Percentiles rank a stretch among this genome's conserved stretches.
Evolutionary conservation across 1,139 yeast genomes (phyloP).

Genomic region (Diutina ranongensis): DNA sequence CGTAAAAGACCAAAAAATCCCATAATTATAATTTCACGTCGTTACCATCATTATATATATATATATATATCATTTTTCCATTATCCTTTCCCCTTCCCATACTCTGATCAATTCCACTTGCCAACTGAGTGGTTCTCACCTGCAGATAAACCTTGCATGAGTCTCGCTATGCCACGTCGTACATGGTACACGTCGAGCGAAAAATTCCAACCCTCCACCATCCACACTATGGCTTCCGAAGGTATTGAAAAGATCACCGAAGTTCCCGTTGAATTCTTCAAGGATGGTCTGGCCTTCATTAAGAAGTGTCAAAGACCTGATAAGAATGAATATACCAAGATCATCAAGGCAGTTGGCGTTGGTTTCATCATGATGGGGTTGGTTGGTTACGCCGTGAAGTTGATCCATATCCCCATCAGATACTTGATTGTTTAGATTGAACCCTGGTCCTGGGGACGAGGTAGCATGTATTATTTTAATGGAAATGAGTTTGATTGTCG

Average conservation of each 20-base stretch:
- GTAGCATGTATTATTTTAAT: constrained; percentile 2
- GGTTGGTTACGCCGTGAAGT: constrained; percentile 90
- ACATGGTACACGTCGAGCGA: constrained; percentile 6
- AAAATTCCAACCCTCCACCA: not conserved
- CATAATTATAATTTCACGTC: not conserved
- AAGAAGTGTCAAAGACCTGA: constrained; percentile 91
- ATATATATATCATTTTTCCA: not conserved
- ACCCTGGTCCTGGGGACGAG: not conserved
- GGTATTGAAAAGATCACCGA: constrained; percentile 78
- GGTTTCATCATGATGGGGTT: constrained; percentile 97
- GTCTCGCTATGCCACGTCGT: not conserved
- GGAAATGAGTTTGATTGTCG: not conserved
- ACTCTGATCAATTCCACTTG: not conserved
- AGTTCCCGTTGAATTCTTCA: constrained; percentile 82
- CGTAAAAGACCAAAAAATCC: not conserved
- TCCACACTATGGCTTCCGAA: constrained; percentile 16
- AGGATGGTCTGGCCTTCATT: constrained; percentile 82
- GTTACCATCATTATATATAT: not conserved
- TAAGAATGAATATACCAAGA: constrained; percentile 74
- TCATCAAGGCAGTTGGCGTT: constrained; percentile 90
- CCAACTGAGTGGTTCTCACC: not conserved
- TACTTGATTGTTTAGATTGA: constrained; percentile 71
- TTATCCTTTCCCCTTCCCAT: not conserved
- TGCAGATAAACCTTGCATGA: not conserved
- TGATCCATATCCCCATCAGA: constrained; percentile 94